Evolutionary conservation across 305 asterid genomes (phyloP).

Genomic region (Fraxinus nigra): DNA sequence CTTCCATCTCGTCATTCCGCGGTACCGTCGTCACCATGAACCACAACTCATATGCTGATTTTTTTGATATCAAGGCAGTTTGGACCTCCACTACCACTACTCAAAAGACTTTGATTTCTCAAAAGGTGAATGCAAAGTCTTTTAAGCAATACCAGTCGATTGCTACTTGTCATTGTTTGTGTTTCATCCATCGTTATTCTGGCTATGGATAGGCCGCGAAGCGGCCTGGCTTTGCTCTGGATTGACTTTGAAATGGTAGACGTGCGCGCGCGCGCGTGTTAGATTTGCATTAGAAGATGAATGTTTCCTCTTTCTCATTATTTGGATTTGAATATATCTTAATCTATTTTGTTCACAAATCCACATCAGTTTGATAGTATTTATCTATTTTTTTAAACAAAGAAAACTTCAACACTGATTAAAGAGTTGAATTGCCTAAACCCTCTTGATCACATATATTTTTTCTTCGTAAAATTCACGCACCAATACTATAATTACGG

Average conservation of each 20-base stretch:
- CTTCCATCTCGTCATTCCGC: background rate
- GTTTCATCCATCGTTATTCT: background rate
- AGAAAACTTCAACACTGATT: background rate
- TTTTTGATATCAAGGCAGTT: background rate
- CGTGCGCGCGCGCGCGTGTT: background rate
- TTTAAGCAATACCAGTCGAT: too few relatives aligned
- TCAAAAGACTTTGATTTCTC: background rate
- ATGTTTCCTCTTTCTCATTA: background rate
- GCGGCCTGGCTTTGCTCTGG: background rate
- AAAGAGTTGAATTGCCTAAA: background rate
- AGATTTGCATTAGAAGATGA: background rate
- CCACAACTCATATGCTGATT: background rate
- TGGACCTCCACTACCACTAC: background rate
- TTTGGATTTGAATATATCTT: background rate
- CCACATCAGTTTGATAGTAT: background rate
- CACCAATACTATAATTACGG: background rate
- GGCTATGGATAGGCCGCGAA: background rate
- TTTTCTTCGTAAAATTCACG: too few relatives aligned
- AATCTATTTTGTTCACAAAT: background rate
- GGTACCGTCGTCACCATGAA: background rate
- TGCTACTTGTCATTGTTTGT: background rate
- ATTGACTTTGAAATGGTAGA: background rate
- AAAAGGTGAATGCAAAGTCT: background rate
- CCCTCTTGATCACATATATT: background rate
- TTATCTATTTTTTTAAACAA: too few relatives aligned